A percentile compares a stretch with the other conserved stretches of the same genome.
These are phyloP conservation scores for Monosporascus sp. DNA, from an alignment of 2,329 filamentous ascomycete species.

Conservation along the genomic window DNA sequence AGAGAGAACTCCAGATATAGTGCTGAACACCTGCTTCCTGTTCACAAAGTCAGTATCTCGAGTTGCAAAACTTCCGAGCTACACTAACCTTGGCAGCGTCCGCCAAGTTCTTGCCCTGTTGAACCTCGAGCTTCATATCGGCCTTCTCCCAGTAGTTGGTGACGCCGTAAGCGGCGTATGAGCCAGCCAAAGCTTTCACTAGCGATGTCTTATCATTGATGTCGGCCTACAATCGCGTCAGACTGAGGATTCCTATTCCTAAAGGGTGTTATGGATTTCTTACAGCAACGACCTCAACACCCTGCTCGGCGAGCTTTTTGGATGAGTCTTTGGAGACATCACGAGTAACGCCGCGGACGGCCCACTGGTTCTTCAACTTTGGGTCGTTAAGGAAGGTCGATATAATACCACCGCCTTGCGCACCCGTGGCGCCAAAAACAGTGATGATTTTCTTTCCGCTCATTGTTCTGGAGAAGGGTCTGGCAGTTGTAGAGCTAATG, in stretches of 20 bases:
- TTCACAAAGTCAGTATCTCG: slow-evolving; percentile 3
- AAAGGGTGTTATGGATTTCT: slow-evolving; percentile 10
- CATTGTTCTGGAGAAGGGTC: slow-evolving; percentile 1
- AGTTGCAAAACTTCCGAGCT: background rate
- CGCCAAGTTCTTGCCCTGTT: slow-evolving; percentile 43
- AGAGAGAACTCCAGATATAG: slow-evolving; percentile 39
- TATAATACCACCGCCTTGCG: slow-evolving; percentile 54
- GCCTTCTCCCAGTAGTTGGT: slow-evolving; percentile 47
- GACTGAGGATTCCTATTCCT: background rate
- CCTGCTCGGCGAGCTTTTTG: slow-evolving; percentile 36
- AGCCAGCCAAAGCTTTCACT: slow-evolving; percentile 36
- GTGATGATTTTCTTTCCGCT: slow-evolving; percentile 38
- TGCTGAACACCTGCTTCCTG: slow-evolving; percentile 36
- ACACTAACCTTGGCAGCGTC: slow-evolving; percentile 37
- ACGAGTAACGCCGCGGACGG: slow-evolving; percentile 50
- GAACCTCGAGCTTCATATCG: slow-evolving; percentile 34
- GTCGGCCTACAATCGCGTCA: slow-evolving; percentile 35
- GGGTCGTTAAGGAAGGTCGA: slow-evolving; percentile 30
- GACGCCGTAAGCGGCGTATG: slow-evolving; percentile 45
- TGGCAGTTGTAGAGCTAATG: too few species aligned
- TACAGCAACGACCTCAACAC: slow-evolving; percentile 44
- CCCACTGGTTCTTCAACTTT: slow-evolving; percentile 39
- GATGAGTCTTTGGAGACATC: slow-evolving; percentile 36
- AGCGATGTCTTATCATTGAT: slow-evolving; percentile 41
- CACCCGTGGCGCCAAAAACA: slow-evolving; percentile 53